Evolutionary conservation across 2,329 filamentous ascomycete genomes (phyloP).

Genomic region (Epichloe coenophiala): DNA sequence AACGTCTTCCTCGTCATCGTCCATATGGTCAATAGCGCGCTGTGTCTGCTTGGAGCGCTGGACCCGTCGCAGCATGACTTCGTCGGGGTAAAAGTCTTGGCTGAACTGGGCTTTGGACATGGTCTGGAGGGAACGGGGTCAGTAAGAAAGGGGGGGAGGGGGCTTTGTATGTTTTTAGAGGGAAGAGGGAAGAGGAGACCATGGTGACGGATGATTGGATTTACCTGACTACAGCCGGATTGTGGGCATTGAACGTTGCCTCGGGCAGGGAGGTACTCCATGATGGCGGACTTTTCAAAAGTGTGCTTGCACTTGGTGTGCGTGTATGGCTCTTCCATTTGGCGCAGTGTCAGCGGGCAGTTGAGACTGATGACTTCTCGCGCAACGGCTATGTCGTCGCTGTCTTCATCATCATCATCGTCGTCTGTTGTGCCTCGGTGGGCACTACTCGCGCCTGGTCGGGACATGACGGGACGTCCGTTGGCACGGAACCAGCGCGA

Average conservation of each 20-base stretch:
- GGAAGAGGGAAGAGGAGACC: neutral
- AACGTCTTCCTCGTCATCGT: conserved; percentile 21
- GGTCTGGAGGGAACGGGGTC: conserved; percentile 21
- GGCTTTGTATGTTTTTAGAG: neutral
- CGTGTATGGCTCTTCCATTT: conserved; percentile 53
- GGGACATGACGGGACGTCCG: conserved; percentile 27
- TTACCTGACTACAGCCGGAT: conserved; percentile 47
- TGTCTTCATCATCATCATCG: conserved; percentile 35
- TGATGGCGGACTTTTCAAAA: conserved; percentile 53
- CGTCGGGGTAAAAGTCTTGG: conserved; percentile 42
- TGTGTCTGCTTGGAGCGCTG: conserved; percentile 36
- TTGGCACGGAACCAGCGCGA: conserved; percentile 38
- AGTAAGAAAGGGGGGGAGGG: neutral
- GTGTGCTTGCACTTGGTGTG: conserved; percentile 56
- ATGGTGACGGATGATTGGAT: neutral
- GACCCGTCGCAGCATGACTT: conserved; percentile 42
- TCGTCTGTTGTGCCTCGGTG: conserved; percentile 5
- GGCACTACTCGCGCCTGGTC: conserved; percentile 5
- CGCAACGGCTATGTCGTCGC: conserved; percentile 56
- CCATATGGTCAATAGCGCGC: conserved; percentile 25
- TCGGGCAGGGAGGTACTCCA: conserved; percentile 36
- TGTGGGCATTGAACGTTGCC: conserved; percentile 45
- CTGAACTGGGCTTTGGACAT: conserved; percentile 26
- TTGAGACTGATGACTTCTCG: conserved; percentile 50
- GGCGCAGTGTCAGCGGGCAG: conserved; percentile 54